Conservation (phyloP, 2,329 filamentous ascomycete species). For the Colletotrichum ledebouriae region DNA sequence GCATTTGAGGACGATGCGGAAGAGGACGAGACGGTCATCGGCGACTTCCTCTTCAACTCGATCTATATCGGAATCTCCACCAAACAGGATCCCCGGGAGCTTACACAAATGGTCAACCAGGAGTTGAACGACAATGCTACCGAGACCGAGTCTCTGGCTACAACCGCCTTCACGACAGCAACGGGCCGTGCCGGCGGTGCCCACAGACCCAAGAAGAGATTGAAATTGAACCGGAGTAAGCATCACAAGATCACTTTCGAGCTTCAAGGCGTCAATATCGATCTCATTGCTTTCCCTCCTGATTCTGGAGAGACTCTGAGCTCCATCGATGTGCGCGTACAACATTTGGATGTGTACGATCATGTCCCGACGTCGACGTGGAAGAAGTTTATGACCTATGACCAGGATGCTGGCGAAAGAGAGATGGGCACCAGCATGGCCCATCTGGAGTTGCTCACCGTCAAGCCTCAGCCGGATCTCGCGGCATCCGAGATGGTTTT, state of each 20-base stretch:
- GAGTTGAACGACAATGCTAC: conserved; percentile 87
- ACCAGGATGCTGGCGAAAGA: conserved; percentile 86
- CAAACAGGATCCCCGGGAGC: conserved; percentile 85
- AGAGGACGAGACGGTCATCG: conserved; percentile 88
- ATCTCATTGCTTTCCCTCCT: conserved; percentile 84
- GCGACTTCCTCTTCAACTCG: conserved; percentile 97
- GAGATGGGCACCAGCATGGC: conserved; percentile 92
- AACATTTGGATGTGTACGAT: conserved; percentile 91
- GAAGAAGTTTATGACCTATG: conserved; percentile 97
- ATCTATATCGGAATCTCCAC: conserved; percentile 96
- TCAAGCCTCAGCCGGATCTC: conserved; percentile 86
- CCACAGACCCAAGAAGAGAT: conserved; percentile 62
- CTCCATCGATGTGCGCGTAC: conserved; percentile 86
- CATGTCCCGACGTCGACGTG: conserved; percentile 95
- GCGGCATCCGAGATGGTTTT: conserved; percentile 92
- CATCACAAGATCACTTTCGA: conserved; percentile 97
- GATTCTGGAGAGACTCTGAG: conserved; percentile 85
- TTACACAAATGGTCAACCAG: conserved; percentile 87
- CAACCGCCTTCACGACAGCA: conserved; percentile 76
- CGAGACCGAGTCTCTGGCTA: conserved; percentile 90
- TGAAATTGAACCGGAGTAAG: conserved; percentile 86
- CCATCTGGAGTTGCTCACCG: conserved; percentile 88
- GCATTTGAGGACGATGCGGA: conserved; percentile 75
- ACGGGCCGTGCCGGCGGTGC: conserved; percentile 62
- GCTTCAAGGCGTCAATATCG: conserved; percentile 84